phyloP scores from a whole-genome alignment of 2,329 filamentous ascomycete genomes.

The Hymenoscyphus repandus region DNA sequence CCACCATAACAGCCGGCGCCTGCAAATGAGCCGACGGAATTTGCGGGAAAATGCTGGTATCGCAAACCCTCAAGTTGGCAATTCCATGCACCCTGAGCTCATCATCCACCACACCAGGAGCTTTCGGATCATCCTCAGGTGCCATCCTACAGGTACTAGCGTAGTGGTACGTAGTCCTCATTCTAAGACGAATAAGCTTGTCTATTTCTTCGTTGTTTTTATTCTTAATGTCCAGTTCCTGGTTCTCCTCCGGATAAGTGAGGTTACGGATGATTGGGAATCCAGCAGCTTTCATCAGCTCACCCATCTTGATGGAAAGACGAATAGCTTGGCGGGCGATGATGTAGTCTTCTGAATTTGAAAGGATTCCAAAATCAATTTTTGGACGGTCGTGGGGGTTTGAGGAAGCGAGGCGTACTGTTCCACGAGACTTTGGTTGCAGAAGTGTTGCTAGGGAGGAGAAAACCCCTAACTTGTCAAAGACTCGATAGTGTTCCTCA shows the following conservation, averaged over 20 bases:
- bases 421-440: constrained; percentile 7
- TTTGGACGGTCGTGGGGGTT: constrained; percentile 2
- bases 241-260: background rate
- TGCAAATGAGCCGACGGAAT: background rate
- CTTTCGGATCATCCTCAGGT: background rate
- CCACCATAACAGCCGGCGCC: background rate
- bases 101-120: constrained; percentile 1
- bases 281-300: constrained; percentile 6
- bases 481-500: background rate
- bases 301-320: constrained; percentile 3
- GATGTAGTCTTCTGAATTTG: constrained; percentile 2
- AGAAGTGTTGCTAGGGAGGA: background rate
- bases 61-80: background rate
- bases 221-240: background rate
- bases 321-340: constrained; percentile 4
- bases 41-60: constrained; percentile 2
- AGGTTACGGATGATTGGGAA: constrained; percentile 1
- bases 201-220: background rate
- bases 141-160: background rate
- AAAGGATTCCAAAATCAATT: constrained; percentile 10
- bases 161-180: background rate
- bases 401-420: constrained; percentile 3
- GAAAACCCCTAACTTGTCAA: background rate
- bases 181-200: background rate
- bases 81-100: constrained; percentile 2